Base-by-base conservation (phyloP, 169 alveolate species). In the Babesia ovata region DNA sequence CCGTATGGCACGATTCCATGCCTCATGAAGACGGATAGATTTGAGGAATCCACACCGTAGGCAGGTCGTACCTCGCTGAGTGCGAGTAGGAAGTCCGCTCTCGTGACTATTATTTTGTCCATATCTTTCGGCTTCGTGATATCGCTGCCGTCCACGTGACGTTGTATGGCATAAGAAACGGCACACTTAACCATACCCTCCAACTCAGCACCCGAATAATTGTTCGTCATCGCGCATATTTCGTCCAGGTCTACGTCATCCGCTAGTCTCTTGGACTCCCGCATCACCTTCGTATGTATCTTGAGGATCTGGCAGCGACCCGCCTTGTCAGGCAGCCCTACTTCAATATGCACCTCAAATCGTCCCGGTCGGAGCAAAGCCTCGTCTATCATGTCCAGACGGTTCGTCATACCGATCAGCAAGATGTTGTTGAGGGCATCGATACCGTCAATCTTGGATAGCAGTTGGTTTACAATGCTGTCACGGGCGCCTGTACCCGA, bases 191-290 rank as follows among this genome's bases (percentile, higher is more conserved):
- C 98, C 65, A 96, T 77, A 0, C 97, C 97, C 84, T 95, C 99
- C 48, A 98, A 91, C 92, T 98, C 99, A 9, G 99, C 99, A 4
- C 99, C 99, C 0, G 99, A 96, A 85, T 95, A 98, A 83, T 98
- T 98, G 78, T 97, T 96, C 6, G 99, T 96, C 62, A 72, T 78
- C 53, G 90, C 85, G 21, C 99, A 98, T 28, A 98, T 89, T 53
- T 92, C 89, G 10, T 79, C 91, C 49, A 98, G 83, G 85, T 96
- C 95, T 0, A 98, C 99, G 72, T 96, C 99, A 66, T 87, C 90
- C 54, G 82, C 91, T 21, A 88, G 79, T 8, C 92, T 71, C 36
- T 60, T 65, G 19, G 92, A 67, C 62, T 96, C 95, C 71, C 93
- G 92, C 97, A 97, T 93, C 65, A 91, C 93, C 67, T 93, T 93